These are phyloP conservation scores for fission yeast (Schizosaccharomyces pombe) DNA, from an alignment of 805 yeast genomes.

Conservation along the genomic window DNA sequence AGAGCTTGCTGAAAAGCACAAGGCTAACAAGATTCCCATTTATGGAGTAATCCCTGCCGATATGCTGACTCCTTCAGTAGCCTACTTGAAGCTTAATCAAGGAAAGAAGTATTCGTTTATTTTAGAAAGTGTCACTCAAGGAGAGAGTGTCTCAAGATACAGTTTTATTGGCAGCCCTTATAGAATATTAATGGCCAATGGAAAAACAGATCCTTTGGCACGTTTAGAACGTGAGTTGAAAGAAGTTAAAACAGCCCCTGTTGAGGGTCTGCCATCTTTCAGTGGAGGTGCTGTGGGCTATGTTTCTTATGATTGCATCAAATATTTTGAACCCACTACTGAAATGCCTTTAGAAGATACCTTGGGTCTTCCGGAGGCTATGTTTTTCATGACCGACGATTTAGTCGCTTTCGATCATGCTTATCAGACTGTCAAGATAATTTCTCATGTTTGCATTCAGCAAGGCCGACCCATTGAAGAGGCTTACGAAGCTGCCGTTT, in stretches of 20 bases:
- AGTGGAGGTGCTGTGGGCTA: constrained; percentile 82
- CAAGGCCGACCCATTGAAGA: constrained; percentile 21
- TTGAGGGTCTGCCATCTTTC: constrained; percentile 63
- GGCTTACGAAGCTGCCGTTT: constrained; percentile 37
- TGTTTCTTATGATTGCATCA: constrained; percentile 86
- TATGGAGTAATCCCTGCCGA: constrained; percentile 52
- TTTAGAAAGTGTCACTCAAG: constrained; percentile 71
- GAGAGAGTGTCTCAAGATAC: constrained; percentile 71
- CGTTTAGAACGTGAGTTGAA: constrained; percentile 53
- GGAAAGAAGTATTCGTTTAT: constrained; percentile 42
- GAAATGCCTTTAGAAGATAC: constrained; percentile 46
- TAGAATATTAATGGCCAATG: constrained; percentile 49
- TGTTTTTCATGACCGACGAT: constrained; percentile 72
- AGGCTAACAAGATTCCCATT: constrained; percentile 38
- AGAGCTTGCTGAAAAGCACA: neutral
- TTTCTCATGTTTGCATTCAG: constrained; percentile 29
- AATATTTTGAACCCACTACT: constrained; percentile 88
- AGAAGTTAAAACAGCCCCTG: constrained; percentile 39
- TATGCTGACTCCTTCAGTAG: constrained; percentile 68
- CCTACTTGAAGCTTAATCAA: constrained; percentile 50
- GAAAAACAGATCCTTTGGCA: constrained; percentile 57
- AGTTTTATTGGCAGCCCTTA: constrained; percentile 83
- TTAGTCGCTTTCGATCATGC: constrained; percentile 86
- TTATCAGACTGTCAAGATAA: constrained; percentile 74
- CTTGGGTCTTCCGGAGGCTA: constrained; percentile 71